phyloP scores from a whole-genome alignment of 768 basidiomycete species.

The Cytidiella melzeri region DNA sequence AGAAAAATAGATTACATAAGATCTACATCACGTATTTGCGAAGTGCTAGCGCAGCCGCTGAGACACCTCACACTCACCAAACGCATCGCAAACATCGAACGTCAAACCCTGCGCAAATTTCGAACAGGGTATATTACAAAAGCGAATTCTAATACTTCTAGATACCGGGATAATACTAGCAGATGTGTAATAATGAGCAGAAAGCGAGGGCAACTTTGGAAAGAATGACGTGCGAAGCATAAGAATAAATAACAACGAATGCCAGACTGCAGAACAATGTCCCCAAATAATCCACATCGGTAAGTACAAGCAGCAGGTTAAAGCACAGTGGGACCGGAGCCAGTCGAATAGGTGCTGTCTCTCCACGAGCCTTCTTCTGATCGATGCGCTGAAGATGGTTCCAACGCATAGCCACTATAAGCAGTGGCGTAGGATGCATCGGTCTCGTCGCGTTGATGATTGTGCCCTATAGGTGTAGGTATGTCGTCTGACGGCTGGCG shows the following conservation, averaged over 20 bases:
- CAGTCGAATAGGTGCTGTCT: slow-evolving; percentile 14
- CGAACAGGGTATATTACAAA: slow-evolving; percentile 2
- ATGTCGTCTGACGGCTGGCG: slow-evolving; percentile 21
- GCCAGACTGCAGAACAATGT: not conserved
- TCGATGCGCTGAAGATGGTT: slow-evolving; percentile 1
- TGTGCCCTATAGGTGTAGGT: slow-evolving; percentile 1
- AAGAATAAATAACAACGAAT: not conserved
- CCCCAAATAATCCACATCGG: not conserved
- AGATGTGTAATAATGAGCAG: slow-evolving; percentile 1
- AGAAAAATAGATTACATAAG: no score
- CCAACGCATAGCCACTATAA: slow-evolving; percentile 9
- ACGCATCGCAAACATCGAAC: no score
- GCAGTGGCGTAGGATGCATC: slow-evolving; percentile 9
- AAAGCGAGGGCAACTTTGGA: not conserved
- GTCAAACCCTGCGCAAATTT: no score
- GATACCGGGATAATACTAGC: not conserved
- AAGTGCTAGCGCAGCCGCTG: no score
- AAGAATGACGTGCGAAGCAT: not conserved
- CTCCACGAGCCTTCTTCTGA: slow-evolving; percentile 11
- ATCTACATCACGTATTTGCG: no score
- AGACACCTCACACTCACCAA: no score
- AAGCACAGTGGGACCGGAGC: slow-evolving; percentile 9
- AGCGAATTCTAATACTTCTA: slow-evolving; percentile 8
- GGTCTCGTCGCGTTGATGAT: slow-evolving; percentile 1
- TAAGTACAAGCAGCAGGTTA: slow-evolving; percentile 1